Evolutionary conservation across 2,329 filamentous ascomycete genomes (phyloP).

Genomic region (Venturia oleaginea): DNA sequence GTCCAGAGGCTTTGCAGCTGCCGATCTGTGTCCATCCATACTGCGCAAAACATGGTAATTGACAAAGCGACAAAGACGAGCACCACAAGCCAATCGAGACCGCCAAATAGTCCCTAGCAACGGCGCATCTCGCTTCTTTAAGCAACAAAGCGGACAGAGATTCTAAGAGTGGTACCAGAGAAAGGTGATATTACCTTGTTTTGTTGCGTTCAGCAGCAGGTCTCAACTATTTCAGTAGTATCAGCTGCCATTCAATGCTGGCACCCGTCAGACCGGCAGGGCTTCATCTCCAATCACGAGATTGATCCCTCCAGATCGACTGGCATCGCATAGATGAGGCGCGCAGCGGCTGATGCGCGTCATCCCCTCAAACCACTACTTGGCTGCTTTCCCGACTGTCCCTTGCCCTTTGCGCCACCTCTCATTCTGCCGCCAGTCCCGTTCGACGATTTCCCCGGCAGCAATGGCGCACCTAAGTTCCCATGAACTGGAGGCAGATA

Average conservation of each 20-base stretch:
- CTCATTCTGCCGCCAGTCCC: slow-evolving; percentile 24
- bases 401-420: slow-evolving; percentile 29
- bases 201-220: slow-evolving; percentile 8
- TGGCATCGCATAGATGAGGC: not conserved
- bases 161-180: slow-evolving; percentile 1
- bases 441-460: slow-evolving; percentile 17
- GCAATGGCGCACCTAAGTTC: slow-evolving; percentile 19
- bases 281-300: slow-evolving; percentile 1
- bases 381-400: slow-evolving; percentile 26
- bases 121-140: not conserved
- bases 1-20: not conserved
- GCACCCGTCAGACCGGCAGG: slow-evolving; percentile 9
- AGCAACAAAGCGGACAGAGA: not conserved
- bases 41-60: slow-evolving; percentile 1
- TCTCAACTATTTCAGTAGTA: slow-evolving; percentile 14
- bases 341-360: slow-evolving; percentile 8
- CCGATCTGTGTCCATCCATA: slow-evolving; percentile 2
- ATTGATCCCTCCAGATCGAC: slow-evolving; percentile 6
- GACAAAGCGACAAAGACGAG: not conserved
- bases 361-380: slow-evolving; percentile 25
- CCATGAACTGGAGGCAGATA: slow-evolving; percentile 8
- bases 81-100: slow-evolving; percentile 2
- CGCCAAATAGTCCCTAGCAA: not conserved
- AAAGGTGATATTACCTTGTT: slow-evolving; percentile 8
- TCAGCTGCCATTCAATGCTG: not conserved